phyloP scores from a whole-genome alignment of 2,329 filamentous ascomycete species.

The Albifimbria verrucaria region DNA sequence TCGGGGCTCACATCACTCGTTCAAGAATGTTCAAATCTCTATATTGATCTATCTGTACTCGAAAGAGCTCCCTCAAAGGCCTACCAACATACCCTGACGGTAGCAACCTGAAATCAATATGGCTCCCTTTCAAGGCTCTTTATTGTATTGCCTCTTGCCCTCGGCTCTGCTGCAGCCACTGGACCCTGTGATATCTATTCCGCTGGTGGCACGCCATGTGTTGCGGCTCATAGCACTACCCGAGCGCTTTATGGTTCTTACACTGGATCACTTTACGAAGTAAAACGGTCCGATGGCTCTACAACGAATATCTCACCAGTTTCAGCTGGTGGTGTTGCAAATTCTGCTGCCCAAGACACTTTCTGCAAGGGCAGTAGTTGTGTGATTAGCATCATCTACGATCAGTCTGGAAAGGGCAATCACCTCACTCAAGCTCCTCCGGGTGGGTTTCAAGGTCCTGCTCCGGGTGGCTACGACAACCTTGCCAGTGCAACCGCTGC shows the following conservation, averaged over 20 bases:
- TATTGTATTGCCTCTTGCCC: conserved; percentile 5
- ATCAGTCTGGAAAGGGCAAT: conserved; percentile 60
- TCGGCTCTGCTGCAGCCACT: conserved; percentile 6
- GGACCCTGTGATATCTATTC: conserved; percentile 61
- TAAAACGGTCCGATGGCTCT: conserved; percentile 48
- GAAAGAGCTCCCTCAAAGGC: no score
- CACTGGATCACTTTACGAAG: conserved; percentile 55
- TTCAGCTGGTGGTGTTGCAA: conserved; percentile 58
- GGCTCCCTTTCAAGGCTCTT: no score
- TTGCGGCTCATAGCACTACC: conserved; percentile 63
- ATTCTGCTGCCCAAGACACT: conserved; percentile 56
- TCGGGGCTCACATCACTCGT: no score
- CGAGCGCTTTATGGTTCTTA: conserved; percentile 56
- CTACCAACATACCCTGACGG: no score
- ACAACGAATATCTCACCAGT: conserved; percentile 32
- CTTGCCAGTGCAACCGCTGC: conserved; percentile 57
- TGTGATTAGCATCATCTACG: conserved; percentile 61
- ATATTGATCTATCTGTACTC: no score
- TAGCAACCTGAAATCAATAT: no score
- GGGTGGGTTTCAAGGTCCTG: conserved; percentile 55
- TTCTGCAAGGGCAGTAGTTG: conserved; percentile 62
- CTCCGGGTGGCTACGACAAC: conserved; percentile 55
- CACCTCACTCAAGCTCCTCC: conserved; percentile 59
- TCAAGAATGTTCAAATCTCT: no score
- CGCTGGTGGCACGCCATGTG: conserved; percentile 57